Conservation (phyloP, 2,329 filamentous ascomycete species). For the Pestalotiopsis sp. region DNA sequence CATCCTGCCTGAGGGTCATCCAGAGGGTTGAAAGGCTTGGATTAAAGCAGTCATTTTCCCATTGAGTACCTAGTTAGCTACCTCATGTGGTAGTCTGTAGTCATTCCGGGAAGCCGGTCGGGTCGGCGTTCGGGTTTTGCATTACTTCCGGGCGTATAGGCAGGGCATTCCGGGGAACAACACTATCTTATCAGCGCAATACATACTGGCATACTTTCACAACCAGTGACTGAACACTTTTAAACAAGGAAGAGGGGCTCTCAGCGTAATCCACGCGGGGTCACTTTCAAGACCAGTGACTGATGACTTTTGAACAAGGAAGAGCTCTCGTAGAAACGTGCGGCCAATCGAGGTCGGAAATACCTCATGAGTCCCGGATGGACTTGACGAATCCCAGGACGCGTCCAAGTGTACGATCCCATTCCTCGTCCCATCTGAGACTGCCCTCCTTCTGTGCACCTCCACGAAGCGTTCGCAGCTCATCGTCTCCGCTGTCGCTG, state of each 20-base stretch:
- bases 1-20: neutral
- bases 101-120: neutral
- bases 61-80: neutral
- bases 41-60: neutral
- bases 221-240: neutral
- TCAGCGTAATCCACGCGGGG: neutral
- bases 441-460: constrained; percentile 75
- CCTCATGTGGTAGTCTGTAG: too few species aligned
- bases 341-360: neutral
- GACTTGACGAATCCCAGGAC: constrained; percentile 52
- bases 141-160: neutral
- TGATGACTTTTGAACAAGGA: neutral
- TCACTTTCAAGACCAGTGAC: neutral
- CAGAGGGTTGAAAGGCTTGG: neutral
- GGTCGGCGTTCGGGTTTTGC: neutral
- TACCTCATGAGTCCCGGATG: constrained; percentile 26
- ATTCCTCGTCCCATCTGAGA: constrained; percentile 87
- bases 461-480: constrained; percentile 61
- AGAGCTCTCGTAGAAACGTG: neutral
- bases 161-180: neutral
- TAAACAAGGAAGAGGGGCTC: neutral
- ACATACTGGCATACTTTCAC: neutral
- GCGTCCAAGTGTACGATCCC: constrained; percentile 78
- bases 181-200: neutral
- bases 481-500: constrained; percentile 41